Evolutionary conservation across 148 eudicot species (phyloP).

Genomic region (Chenopodium quinoa): DNA sequence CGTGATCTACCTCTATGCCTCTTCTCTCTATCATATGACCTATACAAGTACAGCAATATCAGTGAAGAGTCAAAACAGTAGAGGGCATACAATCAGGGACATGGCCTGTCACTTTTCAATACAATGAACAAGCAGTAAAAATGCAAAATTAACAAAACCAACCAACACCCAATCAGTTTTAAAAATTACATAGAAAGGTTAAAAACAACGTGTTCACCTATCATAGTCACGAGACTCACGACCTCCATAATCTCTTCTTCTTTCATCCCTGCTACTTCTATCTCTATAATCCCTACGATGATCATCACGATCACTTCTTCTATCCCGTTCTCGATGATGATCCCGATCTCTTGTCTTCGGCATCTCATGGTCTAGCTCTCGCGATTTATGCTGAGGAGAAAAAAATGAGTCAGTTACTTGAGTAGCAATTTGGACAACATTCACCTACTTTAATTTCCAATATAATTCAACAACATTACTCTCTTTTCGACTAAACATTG

Average conservation of each 20-base stretch:
- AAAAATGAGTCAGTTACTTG: neutral
- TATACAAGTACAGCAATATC: conserved; percentile 21
- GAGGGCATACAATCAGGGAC: neutral
- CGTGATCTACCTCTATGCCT: conserved; percentile 55
- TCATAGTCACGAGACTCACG: conserved; percentile 48
- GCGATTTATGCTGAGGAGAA: conserved; percentile 41
- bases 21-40: conserved; percentile 61
- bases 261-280: conserved; percentile 47
- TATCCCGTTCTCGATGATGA: conserved; percentile 33
- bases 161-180: neutral
- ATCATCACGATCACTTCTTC: conserved; percentile 39
- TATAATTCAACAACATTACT: neutral
- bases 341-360: conserved; percentile 46
- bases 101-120: neutral
- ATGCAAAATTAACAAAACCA: no score
- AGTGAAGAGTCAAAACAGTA: neutral
- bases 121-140: neutral
- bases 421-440: neutral
- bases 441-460: neutral
- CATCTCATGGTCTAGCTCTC: conserved; percentile 43
- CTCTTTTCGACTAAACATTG: no score
- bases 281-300: conserved; percentile 44
- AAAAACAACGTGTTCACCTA: conserved; percentile 40
- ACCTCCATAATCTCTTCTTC: conserved; percentile 48
- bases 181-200: neutral